Evolutionary conservation across 768 basidiomycete genomes (phyloP).

Genomic region (Plicaturopsis crispa): DNA sequence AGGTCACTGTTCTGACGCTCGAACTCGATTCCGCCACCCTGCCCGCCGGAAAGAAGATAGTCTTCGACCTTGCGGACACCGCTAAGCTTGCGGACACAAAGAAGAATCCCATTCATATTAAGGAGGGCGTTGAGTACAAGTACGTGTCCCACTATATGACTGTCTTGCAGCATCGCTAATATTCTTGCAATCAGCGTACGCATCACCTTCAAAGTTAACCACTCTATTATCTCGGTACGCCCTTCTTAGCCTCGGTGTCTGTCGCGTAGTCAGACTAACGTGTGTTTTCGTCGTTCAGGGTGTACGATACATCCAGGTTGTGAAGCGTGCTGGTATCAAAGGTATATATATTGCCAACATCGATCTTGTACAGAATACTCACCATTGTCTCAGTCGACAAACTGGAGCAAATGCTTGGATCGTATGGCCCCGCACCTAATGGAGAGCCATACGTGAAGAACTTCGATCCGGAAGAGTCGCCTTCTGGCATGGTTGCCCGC

Average conservation of each 20-base stretch:
- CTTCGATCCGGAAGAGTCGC: constrained; percentile 47
- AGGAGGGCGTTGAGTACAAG: constrained; percentile 89
- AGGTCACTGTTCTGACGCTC: constrained; percentile 71
- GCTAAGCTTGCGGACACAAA: constrained; percentile 44
- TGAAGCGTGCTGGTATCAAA: constrained; percentile 69
- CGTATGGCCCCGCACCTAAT: constrained; percentile 70
- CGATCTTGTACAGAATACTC: constrained; percentile 5
- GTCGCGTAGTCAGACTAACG: too few species aligned
- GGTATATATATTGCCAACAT: constrained; percentile 34
- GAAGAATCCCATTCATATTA: constrained; percentile 74
- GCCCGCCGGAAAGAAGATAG: constrained; percentile 49
- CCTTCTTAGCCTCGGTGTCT: too few species aligned
- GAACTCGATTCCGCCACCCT: constrained; percentile 77
- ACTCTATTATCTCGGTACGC: constrained; percentile 77
- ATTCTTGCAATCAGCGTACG: constrained; percentile 45
- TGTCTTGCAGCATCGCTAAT: background rate
- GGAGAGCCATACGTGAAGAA: constrained; percentile 66
- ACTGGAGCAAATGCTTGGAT: constrained; percentile 90
- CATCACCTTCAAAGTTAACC: constrained; percentile 82
- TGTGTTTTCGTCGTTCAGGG: constrained; percentile 50
- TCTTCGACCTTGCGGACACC: constrained; percentile 54
- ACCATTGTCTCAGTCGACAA: constrained; percentile 63
- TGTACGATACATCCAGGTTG: constrained; percentile 82
- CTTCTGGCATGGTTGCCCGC: constrained; percentile 80
- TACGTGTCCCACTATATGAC: constrained; percentile 23